Base-by-base conservation (phyloP, 2,329 filamentous ascomycete genomes). In the Raffaelea deltoideospora region DNA sequence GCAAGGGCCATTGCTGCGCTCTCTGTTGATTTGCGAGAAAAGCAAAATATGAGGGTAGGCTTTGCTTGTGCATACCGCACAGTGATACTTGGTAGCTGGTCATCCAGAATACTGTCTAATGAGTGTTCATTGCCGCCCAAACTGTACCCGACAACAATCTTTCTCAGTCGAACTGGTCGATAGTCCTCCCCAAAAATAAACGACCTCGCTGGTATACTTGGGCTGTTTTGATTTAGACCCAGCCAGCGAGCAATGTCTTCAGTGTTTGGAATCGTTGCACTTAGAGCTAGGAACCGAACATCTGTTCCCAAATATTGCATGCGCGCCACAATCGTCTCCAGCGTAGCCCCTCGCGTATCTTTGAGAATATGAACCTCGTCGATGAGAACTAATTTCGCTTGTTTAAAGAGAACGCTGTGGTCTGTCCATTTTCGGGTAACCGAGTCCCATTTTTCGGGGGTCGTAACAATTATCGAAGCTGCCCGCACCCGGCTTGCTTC, bases 391-490 rank as follows among this genome's bases (percentile, higher is more conserved):
- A 93, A 59, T 41, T 79, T 81, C 32, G 92, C 72, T 43, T 87
- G 64, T 40, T 78, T 70, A 55, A 92, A 72, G 15, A 92, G 59
- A 44, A 67, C 79, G 36, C 69, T 67, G 48, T 92, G 79, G 47
- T 92, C 84, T 46, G 77, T 75, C 85, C 85, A 92, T 50, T 84
- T 87, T 15, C 84, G 67, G 1, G 85, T 92, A 53, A 90, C 77
- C 41, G 82, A 88, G 51, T 93, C 84, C 84, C 84, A 92, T 50
- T 92, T 92, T 55, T 93, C 84, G 0, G 85, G 84, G 0, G 84
- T 93, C 0, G 85, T 90, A 43, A 92, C 69, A 45, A 93, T 88
- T 43, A 93, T 82, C 33, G 76, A 77, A 3, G 83, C 83, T 46
- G 65, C 72, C 41, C 84, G 76, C 6, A 88, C 78, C 37, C 68